These are phyloP conservation scores for Trichophyton rubrum DNA, from an alignment of 2,329 filamentous ascomycete genomes.

Conservation along the genomic window DNA sequence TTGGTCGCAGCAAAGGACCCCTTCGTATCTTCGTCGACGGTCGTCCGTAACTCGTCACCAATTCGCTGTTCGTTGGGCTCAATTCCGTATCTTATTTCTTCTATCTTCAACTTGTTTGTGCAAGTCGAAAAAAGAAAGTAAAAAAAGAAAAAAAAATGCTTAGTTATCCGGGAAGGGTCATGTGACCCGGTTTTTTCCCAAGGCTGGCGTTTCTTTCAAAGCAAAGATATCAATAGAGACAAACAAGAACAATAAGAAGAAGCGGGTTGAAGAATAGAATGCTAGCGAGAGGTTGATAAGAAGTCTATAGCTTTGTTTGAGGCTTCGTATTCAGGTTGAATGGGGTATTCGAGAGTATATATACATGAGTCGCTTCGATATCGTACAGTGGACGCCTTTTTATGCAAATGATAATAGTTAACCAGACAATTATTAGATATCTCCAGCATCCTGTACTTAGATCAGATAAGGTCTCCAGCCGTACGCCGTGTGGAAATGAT, in stretches of 20 bases:
- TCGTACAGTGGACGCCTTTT: not conserved
- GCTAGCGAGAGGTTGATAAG: not conserved
- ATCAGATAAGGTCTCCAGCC: not conserved
- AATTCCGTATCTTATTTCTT: too few relatives aligned
- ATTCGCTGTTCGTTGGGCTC: not conserved
- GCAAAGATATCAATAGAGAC: not conserved
- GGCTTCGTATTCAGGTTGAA: not conserved
- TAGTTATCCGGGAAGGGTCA: not conserved
- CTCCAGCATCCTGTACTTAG: not conserved
- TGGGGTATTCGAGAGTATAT: not conserved
- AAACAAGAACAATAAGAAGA: not conserved
- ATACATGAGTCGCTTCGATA: not conserved
- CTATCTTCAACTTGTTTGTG: conserved; percentile 1
- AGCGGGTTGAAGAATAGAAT: not conserved
- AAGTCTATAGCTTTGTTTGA: not conserved
- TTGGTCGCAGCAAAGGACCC: not conserved
- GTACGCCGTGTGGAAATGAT: not conserved
- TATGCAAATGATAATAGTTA: not conserved
- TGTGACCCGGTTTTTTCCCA: not conserved
- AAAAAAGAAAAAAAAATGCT: not conserved
- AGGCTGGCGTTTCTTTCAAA: not conserved
- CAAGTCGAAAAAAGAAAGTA: not conserved
- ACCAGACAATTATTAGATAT: not conserved
- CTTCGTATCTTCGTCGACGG: not conserved
- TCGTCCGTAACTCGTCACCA: not conserved